Conservation (phyloP, 2,329 filamentous ascomycete species). For the Botrytis elliptica region DNA sequence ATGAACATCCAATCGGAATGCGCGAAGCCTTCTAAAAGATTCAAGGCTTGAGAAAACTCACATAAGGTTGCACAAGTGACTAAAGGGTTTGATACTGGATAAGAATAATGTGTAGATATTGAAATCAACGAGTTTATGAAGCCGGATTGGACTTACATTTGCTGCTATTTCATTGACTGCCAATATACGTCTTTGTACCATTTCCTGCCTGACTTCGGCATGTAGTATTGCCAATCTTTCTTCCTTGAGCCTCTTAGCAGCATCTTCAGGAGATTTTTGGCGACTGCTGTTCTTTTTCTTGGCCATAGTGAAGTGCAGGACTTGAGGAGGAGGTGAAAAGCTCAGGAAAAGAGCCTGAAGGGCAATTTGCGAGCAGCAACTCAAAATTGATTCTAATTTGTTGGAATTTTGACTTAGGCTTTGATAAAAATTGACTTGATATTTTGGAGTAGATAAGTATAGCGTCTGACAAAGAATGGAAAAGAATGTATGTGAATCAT, state of each 20-base stretch:
- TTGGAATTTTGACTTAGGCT: not conserved
- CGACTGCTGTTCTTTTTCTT: not conserved
- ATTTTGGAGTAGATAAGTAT: not conserved
- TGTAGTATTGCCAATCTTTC: not conserved
- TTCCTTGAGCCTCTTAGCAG: not conserved
- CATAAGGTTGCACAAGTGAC: not conserved
- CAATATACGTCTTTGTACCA: not conserved
- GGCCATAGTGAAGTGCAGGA: not conserved
- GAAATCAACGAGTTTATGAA: not conserved
- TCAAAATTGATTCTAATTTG: too few species aligned
- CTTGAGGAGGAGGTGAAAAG: not conserved
- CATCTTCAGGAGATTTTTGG: not conserved
- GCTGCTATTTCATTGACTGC: too few species aligned
- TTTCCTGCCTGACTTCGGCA: not conserved
- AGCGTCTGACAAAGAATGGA: not conserved
- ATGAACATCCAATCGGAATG: not conserved
- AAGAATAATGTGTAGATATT: not conserved
- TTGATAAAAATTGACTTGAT: not conserved
- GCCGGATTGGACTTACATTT: not conserved
- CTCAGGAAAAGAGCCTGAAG: not conserved
- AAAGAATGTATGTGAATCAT: not conserved
- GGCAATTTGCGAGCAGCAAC: not conserved
- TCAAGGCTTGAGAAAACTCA: not conserved
- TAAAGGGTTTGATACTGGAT: not conserved
- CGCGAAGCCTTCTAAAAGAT: not conserved